phyloP scores from a whole-genome alignment of 1,284 basidiomycete species.

The Pseudozyma hubeiensis region DNA sequence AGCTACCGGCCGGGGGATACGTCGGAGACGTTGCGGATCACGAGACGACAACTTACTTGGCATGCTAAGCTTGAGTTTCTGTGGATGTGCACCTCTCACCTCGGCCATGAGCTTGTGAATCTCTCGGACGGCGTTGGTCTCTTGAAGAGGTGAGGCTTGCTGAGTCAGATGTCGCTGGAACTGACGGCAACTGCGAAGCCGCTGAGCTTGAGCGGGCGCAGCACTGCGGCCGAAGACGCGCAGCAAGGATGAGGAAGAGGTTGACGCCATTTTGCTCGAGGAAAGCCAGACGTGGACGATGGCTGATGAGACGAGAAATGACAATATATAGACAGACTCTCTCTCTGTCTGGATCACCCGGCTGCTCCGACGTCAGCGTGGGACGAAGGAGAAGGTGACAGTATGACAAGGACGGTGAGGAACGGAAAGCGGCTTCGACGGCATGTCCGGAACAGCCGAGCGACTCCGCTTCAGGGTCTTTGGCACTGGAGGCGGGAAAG shows the following conservation, averaged over 20 bases:
- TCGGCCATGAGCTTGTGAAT: constrained; percentile 51
- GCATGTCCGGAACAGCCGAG: constrained; percentile 11
- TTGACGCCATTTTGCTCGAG: constrained; percentile 13
- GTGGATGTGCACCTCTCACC: constrained; percentile 39
- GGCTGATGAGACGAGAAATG: background rate
- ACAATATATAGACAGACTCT: too few species aligned
- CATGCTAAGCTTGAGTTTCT: constrained; percentile 49
- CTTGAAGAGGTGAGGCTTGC: constrained; percentile 49
- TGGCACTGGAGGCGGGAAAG: background rate
- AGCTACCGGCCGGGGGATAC: background rate
- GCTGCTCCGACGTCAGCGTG: too few species aligned
- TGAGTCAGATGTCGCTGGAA: constrained; percentile 17
- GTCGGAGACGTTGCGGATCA: background rate
- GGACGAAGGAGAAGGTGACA: too few species aligned
- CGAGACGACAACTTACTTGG: constrained; percentile 25
- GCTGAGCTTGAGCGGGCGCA: background rate
- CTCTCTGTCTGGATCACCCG: too few species aligned
- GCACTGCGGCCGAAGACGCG: constrained; percentile 12
- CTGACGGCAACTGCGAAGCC: background rate
- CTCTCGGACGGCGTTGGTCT: constrained; percentile 49
- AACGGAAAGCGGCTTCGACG: background rate
- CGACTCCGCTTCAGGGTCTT: constrained; percentile 6
- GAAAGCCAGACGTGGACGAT: background rate
- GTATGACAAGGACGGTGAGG: background rate
- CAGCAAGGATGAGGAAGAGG: constrained; percentile 13